phyloP scores from a whole-genome alignment of 345 rosid species.

The Arabis hirsuta region DNA sequence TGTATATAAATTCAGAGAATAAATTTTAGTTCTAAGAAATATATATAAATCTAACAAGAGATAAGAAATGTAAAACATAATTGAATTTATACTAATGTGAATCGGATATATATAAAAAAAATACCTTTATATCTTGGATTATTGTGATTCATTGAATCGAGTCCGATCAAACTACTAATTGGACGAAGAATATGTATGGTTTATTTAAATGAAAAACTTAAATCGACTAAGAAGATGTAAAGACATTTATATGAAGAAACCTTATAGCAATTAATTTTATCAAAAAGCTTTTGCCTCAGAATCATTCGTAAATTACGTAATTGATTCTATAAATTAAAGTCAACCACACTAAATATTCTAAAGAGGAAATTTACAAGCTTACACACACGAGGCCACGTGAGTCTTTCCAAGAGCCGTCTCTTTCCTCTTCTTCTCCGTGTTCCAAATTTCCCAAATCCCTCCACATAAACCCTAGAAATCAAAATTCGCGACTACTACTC shows the following conservation, averaged over 20 bases:
- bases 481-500: not conserved
- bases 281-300: not conserved
- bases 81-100: too few species aligned
- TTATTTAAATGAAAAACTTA: not conserved
- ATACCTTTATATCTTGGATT: not conserved
- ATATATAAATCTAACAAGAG: too few species aligned
- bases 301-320: slow-evolving; percentile 3
- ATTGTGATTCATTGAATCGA: not conserved
- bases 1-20: too few species aligned
- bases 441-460: slow-evolving; percentile 35
- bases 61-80: too few species aligned
- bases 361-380: not conserved
- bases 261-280: not conserved
- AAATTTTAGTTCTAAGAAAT: too few species aligned
- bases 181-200: not conserved
- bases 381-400: slow-evolving; percentile 28
- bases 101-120: too few species aligned
- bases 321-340: slow-evolving; percentile 26
- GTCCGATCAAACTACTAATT: not conserved
- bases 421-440: slow-evolving; percentile 17
- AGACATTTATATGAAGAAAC: not conserved
- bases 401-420: slow-evolving; percentile 27
- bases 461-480: slow-evolving; percentile 43
- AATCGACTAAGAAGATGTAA: not conserved
- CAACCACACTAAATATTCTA: slow-evolving; percentile 24